These are phyloP conservation scores for Bromus sterilis DNA, from an alignment of 176 grass and related monocot species.

Conservation along the genomic window DNA sequence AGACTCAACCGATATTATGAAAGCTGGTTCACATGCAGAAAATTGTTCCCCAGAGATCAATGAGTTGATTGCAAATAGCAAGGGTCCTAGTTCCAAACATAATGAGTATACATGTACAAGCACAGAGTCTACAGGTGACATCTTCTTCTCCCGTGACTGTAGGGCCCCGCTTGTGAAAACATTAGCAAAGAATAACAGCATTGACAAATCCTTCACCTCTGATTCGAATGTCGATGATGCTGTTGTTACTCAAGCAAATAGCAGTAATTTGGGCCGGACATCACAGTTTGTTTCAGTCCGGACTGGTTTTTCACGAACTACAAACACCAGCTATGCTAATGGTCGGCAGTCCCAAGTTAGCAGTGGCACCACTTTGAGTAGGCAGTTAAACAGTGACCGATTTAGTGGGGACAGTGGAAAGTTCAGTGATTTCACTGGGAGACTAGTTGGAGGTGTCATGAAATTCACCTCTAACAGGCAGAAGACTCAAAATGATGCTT, in stretches of 20 bases:
- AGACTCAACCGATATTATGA: constrained; percentile 13
- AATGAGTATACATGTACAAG: constrained; percentile 52
- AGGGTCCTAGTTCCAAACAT: constrained; percentile 37
- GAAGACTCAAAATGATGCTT: constrained; percentile 49
- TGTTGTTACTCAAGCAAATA: constrained; percentile 20
- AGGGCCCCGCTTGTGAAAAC: constrained; percentile 36
- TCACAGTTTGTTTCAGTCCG: constrained; percentile 32
- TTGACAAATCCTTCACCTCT: constrained; percentile 1
- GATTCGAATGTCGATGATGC: constrained; percentile 5
- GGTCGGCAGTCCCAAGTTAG: constrained; percentile 26
- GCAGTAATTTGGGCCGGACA: constrained; percentile 17
- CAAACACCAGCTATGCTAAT: constrained; percentile 36
- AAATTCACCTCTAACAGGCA: constrained; percentile 58
- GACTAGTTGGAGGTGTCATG: constrained; percentile 41
- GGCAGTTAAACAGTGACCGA: constrained; percentile 16
- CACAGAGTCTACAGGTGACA: constrained; percentile 61
- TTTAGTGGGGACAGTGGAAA: constrained; percentile 42
- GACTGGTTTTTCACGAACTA: constrained; percentile 29
- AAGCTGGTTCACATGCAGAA: constrained; percentile 33
- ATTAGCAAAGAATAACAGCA: constrained; percentile 23
- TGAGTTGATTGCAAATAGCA: constrained; percentile 33
- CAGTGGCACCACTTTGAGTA: constrained; percentile 26
- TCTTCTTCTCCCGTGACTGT: constrained; percentile 67
- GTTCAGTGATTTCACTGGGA: constrained; percentile 56
- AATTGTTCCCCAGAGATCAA: constrained; percentile 34